Evolutionary conservation across 176 grass and related monocot species (phyloP).

Genomic region (Aegilops umbellulata): DNA sequence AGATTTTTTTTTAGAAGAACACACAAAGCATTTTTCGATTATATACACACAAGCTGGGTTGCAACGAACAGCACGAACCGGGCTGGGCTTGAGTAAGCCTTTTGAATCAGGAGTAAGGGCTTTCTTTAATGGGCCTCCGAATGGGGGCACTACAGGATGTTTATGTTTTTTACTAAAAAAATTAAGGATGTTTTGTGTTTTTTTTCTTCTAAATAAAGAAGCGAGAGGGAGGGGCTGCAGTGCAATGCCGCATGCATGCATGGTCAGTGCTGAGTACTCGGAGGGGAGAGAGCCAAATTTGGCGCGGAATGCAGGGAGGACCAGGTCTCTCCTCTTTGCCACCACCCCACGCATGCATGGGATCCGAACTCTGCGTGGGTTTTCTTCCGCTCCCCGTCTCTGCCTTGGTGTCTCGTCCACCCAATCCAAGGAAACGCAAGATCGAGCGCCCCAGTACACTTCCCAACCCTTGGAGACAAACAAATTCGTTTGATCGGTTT

Average conservation of each 20-base stretch:
- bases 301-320: constrained; percentile 27
- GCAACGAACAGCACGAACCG: too few species aligned
- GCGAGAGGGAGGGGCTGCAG: not conserved
- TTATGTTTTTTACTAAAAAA: too few species aligned
- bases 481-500: not conserved
- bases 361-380: constrained; percentile 41
- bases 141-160: not conserved
- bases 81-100: too few species aligned
- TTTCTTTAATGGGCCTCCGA: not conserved
- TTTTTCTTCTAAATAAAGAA: too few species aligned
- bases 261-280: not conserved
- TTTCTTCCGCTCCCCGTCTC: not conserved
- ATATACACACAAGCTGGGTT: too few species aligned
- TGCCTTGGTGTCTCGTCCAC: not conserved
- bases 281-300: constrained; percentile 21
- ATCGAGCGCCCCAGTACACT: not conserved
- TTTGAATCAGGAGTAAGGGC: not conserved
- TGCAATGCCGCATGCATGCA: too few species aligned
- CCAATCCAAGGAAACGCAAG: not conserved
- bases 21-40: too few species aligned
- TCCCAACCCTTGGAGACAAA: not conserved
- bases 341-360: not conserved
- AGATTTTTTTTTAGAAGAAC: too few species aligned
- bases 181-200: too few species aligned
- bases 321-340: not conserved